Percentiles rank a stretch among this genome's conserved stretches.
phyloP scores from a whole-genome alignment of 768 basidiomycete species.

The Filobasidium floriforme region DNA sequence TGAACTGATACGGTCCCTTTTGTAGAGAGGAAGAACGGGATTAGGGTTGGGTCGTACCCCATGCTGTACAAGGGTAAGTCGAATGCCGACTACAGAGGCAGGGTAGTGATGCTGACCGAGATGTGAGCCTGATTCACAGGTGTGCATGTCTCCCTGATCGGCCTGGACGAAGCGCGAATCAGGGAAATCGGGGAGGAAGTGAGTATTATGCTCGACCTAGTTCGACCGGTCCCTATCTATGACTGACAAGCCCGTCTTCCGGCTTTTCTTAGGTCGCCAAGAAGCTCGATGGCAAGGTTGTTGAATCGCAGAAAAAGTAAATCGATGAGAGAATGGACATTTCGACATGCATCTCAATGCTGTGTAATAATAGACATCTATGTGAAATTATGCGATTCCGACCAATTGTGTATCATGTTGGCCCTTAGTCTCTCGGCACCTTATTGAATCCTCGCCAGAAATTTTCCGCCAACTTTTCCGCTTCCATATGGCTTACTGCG shows the following conservation, averaged over 20 bases:
- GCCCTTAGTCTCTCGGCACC: background rate
- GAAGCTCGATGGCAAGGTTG: slow-evolving; percentile 46
- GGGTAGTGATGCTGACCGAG: background rate
- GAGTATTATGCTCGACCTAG: slow-evolving; percentile 7
- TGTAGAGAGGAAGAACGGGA: slow-evolving; percentile 59
- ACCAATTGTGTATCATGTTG: background rate
- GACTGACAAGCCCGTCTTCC: background rate
- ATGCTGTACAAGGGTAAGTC: background rate
- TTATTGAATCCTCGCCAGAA: background rate
- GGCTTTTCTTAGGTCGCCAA: slow-evolving; percentile 36
- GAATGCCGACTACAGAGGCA: background rate
- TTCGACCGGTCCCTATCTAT: background rate
- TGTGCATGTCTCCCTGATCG: slow-evolving; percentile 63
- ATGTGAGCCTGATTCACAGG: slow-evolving; percentile 46
- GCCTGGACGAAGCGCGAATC: slow-evolving; percentile 46
- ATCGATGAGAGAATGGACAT: slow-evolving; percentile 16
- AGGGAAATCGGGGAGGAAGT: slow-evolving; percentile 46
- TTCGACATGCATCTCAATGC: too few species aligned
- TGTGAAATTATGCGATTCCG: background rate
- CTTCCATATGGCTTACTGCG: background rate
- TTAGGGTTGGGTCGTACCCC: slow-evolving; percentile 58
- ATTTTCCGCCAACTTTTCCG: background rate
- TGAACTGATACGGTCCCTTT: too few species aligned
- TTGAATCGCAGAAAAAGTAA: slow-evolving; percentile 40
- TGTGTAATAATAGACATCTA: too few species aligned